phyloP scores from a whole-genome alignment of 257 asterid species.

The Nicotiana tomentosiformis region DNA sequence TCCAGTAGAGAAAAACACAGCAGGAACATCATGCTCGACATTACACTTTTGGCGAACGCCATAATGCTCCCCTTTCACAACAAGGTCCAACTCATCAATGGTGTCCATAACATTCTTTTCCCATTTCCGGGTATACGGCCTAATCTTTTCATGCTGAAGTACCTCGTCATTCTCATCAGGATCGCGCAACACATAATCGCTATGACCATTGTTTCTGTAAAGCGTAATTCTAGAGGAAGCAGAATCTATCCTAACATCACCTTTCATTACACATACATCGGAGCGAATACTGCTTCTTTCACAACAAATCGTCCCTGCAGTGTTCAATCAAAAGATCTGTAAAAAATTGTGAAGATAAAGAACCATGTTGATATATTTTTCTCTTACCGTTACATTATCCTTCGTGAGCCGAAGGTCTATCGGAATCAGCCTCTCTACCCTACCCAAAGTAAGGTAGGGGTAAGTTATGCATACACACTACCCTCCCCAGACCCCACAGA shows the following conservation, averaged over 20 bases:
- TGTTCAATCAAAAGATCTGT: constrained; percentile 2
- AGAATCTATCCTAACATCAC: constrained; percentile 64
- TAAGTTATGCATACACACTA: no score
- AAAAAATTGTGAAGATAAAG: background rate
- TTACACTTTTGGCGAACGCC: constrained; percentile 39
- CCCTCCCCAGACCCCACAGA: no score
- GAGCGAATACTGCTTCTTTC: constrained; percentile 65
- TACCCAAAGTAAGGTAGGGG: no score
- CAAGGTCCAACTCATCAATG: constrained; percentile 53
- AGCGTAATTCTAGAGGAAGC: constrained; percentile 52
- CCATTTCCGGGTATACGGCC: constrained; percentile 90
- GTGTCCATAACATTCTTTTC: constrained; percentile 59
- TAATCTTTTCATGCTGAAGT: constrained; percentile 52
- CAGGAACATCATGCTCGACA: constrained; percentile 69
- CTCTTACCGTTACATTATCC: background rate
- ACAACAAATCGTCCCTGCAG: constrained; percentile 76
- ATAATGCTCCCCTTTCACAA: constrained; percentile 18
- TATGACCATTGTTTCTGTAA: constrained; percentile 18
- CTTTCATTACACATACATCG: constrained; percentile 80
- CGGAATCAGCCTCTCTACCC: no score
- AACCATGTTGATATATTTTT: background rate
- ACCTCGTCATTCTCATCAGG: constrained; percentile 17
- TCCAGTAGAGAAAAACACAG: constrained; percentile 85
- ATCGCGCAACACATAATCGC: constrained; percentile 8
- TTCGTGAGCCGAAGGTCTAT: no score